Percentiles rank a stretch among this genome's conserved stretches.
These are phyloP conservation scores for Royoungia palumana DNA, from an alignment of 768 basidiomycete genomes.

Conservation along the genomic window DNA sequence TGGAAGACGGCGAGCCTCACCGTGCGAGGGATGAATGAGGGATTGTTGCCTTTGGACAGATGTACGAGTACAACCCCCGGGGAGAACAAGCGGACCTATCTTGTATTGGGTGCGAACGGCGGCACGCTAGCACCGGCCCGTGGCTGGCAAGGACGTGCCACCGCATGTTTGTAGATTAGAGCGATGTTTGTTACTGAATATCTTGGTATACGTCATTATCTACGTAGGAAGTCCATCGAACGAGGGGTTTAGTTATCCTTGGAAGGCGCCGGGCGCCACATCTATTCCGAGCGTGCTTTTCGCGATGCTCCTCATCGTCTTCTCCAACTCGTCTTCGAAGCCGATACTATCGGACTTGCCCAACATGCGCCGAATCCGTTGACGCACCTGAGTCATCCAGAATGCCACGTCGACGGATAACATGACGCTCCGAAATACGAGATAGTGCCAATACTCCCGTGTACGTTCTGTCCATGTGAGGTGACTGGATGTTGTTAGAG, in stretches of 20 bases:
- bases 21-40: too few relatives aligned
- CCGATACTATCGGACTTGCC: slow-evolving; percentile 43
- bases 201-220: neutral
- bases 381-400: slow-evolving; percentile 53
- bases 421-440: slow-evolving; percentile 64
- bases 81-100: too few relatives aligned
- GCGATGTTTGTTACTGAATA: neutral
- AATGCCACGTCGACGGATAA: slow-evolving; percentile 71
- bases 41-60: too few relatives aligned
- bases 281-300: slow-evolving; percentile 78
- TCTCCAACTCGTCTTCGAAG: slow-evolving; percentile 84
- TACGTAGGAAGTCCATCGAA: neutral
- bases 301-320: slow-evolving; percentile 70
- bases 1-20: too few relatives aligned
- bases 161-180: too few relatives aligned
- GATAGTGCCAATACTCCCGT: slow-evolving; percentile 53
- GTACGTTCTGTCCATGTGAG: slow-evolving; percentile 42
- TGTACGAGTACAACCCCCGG: too few relatives aligned
- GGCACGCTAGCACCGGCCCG: too few relatives aligned
- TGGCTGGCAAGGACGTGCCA: too few relatives aligned
- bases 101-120: slow-evolving; percentile 42
- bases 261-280: slow-evolving; percentile 54
- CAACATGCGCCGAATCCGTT: slow-evolving; percentile 43
- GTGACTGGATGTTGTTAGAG: slow-evolving; percentile 46
- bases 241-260: slow-evolving; percentile 31